Percentiles rank a stretch among this genome's conserved stretches.
Evolutionary conservation across 176 grass and related monocot genomes (phyloP).

Genomic region (Rhynchospora pubera): DNA sequence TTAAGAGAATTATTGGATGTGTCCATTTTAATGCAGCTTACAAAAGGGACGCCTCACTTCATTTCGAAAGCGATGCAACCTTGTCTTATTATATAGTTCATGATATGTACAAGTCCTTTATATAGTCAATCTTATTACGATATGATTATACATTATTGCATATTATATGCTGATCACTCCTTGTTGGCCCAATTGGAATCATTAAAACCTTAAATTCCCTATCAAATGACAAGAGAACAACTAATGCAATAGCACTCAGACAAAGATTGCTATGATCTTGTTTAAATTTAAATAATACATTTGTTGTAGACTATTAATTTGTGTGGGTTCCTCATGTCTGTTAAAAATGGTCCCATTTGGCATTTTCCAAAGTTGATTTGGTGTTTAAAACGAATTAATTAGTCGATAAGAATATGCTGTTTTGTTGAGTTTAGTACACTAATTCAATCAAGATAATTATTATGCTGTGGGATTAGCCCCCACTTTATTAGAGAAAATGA

Average conservation of each 20-base stretch:
- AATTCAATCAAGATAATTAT: neutral
- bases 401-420: neutral
- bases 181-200: slow-evolving; percentile 14
- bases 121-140: slow-evolving; percentile 5
- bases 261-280: slow-evolving; percentile 21
- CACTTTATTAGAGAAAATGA: neutral
- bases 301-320: neutral
- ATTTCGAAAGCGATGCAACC: slow-evolving; percentile 1
- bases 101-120: neutral
- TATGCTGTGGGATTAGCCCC: neutral
- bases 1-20: neutral
- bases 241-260: slow-evolving; percentile 8
- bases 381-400: neutral
- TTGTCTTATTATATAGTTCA: slow-evolving; percentile 17
- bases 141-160: neutral
- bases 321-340: slow-evolving; percentile 8
- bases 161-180: slow-evolving; percentile 2
- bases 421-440: neutral
- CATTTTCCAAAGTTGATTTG: slow-evolving; percentile 11
- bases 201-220: slow-evolving; percentile 14
- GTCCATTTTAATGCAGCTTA: neutral
- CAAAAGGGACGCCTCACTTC: neutral
- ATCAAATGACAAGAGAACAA: slow-evolving; percentile 15
- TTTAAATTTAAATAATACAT: neutral
- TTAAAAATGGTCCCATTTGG: slow-evolving; percentile 13